Base-by-base conservation (phyloP, 306 rosid genomes). In the Pterocarpus macrocarpus region DNA sequence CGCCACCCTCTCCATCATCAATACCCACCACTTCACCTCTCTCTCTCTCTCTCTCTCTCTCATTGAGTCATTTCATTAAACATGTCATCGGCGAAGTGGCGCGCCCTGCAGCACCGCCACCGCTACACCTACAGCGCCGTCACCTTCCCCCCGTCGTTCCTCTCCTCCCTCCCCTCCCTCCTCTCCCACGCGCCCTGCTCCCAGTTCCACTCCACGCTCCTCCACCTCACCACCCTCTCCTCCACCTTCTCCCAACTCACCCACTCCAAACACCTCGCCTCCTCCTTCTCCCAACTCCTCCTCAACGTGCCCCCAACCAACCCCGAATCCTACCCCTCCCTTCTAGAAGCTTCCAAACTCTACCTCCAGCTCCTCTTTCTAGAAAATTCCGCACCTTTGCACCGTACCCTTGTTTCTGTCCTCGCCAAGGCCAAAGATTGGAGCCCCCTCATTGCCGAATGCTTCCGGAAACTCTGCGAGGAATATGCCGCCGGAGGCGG, bases 61-160 rank as follows among this genome's bases (percentile, higher is more conserved):
- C 44, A 43, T 5, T 36, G 68, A 61, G 50, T 68, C 71, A 69
- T 73, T 77, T 28, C 12, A 69, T 69, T 71, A 39, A 84, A 66
- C 82, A 95, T 95, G 98, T 95, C 99, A 50, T 43, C 47, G 47
- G 91, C 98, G 6, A 95, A 95, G 83, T 95, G 99, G 99, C 93
- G 98, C 5, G 98, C 98, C 15, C 89, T 95, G 2, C 99, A 95
- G 85, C 99, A 95, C 81, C 99, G 98, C 73, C 99, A 95, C 80
- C 94, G 92, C 2, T 93, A 90, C 89, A 95, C 99, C 44, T 93
- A 95, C 89, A 93, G 86, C 83, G 97, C 98, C 75, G 88, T 93
- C 83, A 87, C 86, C 9, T 90, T 95, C 85, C 96, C 97, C 5
- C 55, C 72, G 0, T 72, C 89, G 2, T 91, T 65, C 82, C 43